phyloP scores from a whole-genome alignment of 2,329 filamentous ascomycete genomes.

The Colletotrichum incanum region DNA sequence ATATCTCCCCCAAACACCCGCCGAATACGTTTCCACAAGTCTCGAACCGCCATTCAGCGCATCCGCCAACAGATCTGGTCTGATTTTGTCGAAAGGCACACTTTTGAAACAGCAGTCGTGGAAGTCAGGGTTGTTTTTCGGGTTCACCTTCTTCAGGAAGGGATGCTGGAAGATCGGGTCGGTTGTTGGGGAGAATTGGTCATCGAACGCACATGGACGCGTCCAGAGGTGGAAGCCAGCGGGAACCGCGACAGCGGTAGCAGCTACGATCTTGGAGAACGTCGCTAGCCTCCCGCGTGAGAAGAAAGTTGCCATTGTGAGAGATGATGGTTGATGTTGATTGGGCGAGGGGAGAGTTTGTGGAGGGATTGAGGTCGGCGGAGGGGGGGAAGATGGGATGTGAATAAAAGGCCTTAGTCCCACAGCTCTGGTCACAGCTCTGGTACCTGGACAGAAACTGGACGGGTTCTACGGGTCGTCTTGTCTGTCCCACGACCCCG shows the following conservation, averaged over 20 bases:
- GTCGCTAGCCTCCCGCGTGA: neutral
- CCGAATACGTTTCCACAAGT: constrained; percentile 36
- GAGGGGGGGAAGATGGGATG: neutral
- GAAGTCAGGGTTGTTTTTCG: constrained; percentile 16
- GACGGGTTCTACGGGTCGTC: neutral
- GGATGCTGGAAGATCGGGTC: constrained; percentile 29
- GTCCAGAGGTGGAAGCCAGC: constrained; percentile 42
- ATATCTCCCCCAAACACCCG: constrained; percentile 41
- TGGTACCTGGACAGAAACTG: neutral
- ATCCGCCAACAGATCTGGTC: constrained; percentile 36
- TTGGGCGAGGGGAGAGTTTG: neutral
- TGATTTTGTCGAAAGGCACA: constrained; percentile 18
- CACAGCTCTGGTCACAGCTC: neutral
- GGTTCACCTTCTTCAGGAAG: constrained; percentile 20
- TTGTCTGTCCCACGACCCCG: neutral
- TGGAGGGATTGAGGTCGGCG: neutral
- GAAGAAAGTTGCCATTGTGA: constrained; percentile 23
- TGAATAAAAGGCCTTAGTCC: neutral
- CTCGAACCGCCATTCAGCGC: constrained; percentile 31
- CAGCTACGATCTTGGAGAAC: constrained; percentile 21
- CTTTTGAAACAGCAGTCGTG: constrained; percentile 33
- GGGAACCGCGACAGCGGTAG: constrained; percentile 5
- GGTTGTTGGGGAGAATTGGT: constrained; percentile 23
- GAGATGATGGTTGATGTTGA: neutral
- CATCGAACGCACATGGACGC: constrained; percentile 33